Conservation (phyloP, 768 basidiomycete genomes). For the Hydnum rufescens region DNA sequence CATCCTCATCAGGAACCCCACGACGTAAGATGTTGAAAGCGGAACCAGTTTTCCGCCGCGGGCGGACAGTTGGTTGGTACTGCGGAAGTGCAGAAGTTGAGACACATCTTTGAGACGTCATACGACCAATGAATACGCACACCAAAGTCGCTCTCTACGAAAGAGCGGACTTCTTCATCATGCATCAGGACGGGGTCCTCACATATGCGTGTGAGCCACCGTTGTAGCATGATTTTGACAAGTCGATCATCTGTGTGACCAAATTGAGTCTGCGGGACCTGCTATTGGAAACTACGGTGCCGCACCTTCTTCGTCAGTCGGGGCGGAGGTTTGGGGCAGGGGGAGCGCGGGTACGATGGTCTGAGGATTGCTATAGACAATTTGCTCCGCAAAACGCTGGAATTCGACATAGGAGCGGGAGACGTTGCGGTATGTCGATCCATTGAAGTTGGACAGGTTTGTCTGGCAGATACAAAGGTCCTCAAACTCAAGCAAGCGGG, state of each 20-base stretch:
- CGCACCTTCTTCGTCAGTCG: constrained; percentile 76
- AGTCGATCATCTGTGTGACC: constrained; percentile 56
- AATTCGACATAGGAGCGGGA: constrained; percentile 92
- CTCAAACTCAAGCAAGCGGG: neutral
- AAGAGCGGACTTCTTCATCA: constrained; percentile 87
- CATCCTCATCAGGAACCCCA: constrained; percentile 82
- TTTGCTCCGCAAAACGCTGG: constrained; percentile 78
- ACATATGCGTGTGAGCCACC: constrained; percentile 85
- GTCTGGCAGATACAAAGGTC: constrained; percentile 31
- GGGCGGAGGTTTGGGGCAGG: constrained; percentile 88
- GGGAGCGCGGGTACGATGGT: constrained; percentile 93
- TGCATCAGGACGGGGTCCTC: constrained; percentile 73
- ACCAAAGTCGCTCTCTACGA: constrained; percentile 95
- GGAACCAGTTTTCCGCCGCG: constrained; percentile 47
- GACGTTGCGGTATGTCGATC: constrained; percentile 77
- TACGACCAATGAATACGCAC: constrained; percentile 16
- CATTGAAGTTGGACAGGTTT: constrained; percentile 80
- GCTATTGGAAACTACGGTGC: neutral
- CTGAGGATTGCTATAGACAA: constrained; percentile 81
- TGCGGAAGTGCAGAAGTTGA: constrained; percentile 5
- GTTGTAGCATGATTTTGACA: constrained; percentile 83
- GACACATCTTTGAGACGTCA: neutral
- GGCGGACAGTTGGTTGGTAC: constrained; percentile 66
- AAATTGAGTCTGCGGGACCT: constrained; percentile 2
- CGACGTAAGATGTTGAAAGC: constrained; percentile 62